A percentile compares a stretch with the other conserved stretches of the same genome.
Evolutionary conservation across 2,329 filamentous ascomycete species (phyloP).

Genomic region (Ceratocystis cubensis): DNA sequence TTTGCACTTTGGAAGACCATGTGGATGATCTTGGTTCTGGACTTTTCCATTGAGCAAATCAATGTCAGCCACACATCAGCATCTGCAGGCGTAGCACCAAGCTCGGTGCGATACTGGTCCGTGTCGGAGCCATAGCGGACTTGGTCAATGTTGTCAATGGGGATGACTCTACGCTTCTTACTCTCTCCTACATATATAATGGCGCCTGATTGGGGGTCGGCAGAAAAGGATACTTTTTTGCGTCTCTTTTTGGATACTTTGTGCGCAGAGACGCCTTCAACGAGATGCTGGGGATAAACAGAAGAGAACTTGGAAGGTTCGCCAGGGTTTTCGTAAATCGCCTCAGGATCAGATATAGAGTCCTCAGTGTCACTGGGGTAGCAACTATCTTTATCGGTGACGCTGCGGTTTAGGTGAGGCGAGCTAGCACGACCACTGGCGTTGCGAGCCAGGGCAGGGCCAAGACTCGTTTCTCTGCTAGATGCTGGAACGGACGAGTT

Average conservation of each 20-base stretch:
- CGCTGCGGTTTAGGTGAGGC: slow-evolving; percentile 46
- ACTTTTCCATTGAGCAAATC: slow-evolving; percentile 57
- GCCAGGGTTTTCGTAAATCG: slow-evolving; percentile 24
- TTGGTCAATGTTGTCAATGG: slow-evolving; percentile 90
- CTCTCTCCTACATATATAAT: slow-evolving; percentile 48
- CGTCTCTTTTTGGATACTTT: slow-evolving; percentile 78
- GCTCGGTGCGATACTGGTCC: slow-evolving; percentile 78
- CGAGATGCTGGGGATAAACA: slow-evolving; percentile 62
- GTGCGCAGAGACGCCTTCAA: slow-evolving; percentile 62
- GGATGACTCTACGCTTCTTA: slow-evolving; percentile 63
- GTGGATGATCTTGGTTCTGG: slow-evolving; percentile 77
- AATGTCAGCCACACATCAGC: slow-evolving; percentile 79
- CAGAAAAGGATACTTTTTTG: slow-evolving; percentile 56
- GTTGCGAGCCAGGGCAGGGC: slow-evolving; percentile 74
- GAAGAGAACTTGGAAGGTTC: slow-evolving; percentile 37
- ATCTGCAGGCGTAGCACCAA: slow-evolving; percentile 52
- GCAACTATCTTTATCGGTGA: slow-evolving; percentile 39
- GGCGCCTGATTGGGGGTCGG: slow-evolving; percentile 74
- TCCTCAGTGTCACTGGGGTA: slow-evolving; percentile 36
- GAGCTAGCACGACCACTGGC: slow-evolving; percentile 82
- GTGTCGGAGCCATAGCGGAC: slow-evolving; percentile 75
- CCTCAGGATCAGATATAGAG: slow-evolving; percentile 37
- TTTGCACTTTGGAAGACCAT: slow-evolving; percentile 65
- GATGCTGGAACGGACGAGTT: slow-evolving; percentile 65
- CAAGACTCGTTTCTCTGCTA: slow-evolving; percentile 75